phyloP scores from a whole-genome alignment of 1,284 basidiomycete genomes.

The Spongispora temasekensis region DNA sequence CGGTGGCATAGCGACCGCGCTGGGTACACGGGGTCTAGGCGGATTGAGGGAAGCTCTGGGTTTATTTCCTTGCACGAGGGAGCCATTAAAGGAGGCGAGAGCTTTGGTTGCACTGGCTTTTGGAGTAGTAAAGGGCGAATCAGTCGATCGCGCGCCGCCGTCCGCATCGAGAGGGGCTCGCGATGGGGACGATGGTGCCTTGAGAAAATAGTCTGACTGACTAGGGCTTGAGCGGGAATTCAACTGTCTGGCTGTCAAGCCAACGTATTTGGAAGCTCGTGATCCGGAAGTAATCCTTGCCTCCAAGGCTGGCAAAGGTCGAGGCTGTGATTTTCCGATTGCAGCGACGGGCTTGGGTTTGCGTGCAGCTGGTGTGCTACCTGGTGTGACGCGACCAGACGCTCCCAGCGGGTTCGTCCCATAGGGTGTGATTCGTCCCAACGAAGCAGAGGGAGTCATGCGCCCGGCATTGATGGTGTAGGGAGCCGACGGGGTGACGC shows the following conservation, averaged over 20 bases:
- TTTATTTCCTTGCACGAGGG: constrained; percentile 43
- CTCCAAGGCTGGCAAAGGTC: constrained; percentile 37
- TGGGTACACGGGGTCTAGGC: constrained; percentile 66
- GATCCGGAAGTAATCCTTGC: constrained; percentile 74
- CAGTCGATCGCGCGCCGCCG: constrained; percentile 24
- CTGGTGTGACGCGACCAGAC: constrained; percentile 46
- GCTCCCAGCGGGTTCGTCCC: constrained; percentile 23
- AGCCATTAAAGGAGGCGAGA: constrained; percentile 40
- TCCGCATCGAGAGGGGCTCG: constrained; percentile 25
- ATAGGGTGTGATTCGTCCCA: constrained; percentile 42
- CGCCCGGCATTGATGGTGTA: constrained; percentile 45
- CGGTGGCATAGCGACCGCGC: constrained; percentile 76
- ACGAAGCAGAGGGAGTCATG: constrained; percentile 44
- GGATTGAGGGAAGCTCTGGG: constrained; percentile 52
- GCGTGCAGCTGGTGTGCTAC: constrained; percentile 37
- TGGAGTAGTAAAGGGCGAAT: constrained; percentile 66
- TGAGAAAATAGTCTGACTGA: constrained; percentile 27
- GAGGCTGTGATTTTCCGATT: constrained; percentile 29
- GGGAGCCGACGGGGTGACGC: constrained; percentile 48
- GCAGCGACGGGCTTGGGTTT: constrained; percentile 28
- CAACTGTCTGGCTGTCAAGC: constrained; percentile 82
- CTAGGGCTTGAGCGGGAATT: constrained; percentile 43
- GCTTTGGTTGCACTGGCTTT: constrained; percentile 47
- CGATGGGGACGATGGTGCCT: constrained; percentile 29
- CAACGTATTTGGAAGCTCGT: constrained; percentile 79